Evolutionary conservation across 2,329 filamentous ascomycete genomes (phyloP), one percentile per base, ranked within the genome.

Genomic region (Apiospora hydei): DNA sequence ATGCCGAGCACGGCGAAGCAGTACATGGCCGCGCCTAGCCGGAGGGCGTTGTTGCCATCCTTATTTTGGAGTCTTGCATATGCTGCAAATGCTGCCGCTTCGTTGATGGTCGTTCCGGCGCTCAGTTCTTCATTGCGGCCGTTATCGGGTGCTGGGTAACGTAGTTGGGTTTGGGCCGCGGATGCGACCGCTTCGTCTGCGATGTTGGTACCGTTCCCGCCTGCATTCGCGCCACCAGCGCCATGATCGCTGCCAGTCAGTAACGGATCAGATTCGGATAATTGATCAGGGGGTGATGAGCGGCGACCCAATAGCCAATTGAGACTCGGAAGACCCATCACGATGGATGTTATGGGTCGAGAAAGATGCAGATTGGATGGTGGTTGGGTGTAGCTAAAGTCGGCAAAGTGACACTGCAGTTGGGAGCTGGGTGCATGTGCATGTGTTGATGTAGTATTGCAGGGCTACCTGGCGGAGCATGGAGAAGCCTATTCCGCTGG

Each of bases 1-100:
- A 69, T 47, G 38, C 68, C 68, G 10, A 51, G 68, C 21, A 69
- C 30, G 30, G 49, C n/a, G 68, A 69, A 69, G 46, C 68, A n/a
- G 68, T 51, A 69, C 68, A 69, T 69, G 68, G 68, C 68, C 30
- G 68, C 68, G 47, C 30, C 30, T 18, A 69, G 47, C 47, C 57
- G 57, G 46, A 69, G 44, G 18, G 57, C 57, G 5, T 41, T n/a
- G 34, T 34, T n/a, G 34, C 30, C 30, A 2, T 1, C 57, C 10
- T 64, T 26, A 14, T 10, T 18, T 7, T 21, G 57, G 8, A 41
- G 11, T 6, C 18, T 13, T 8, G 30, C 30, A 10, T 41, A 7
- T 30, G 57, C 57, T 11, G 30, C 57, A 4, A 30, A 10, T 38
- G 53, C 53, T 34, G 26, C 26, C 1, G 51, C 26, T 1, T 26